Conservation (phyloP, 192 early-diverging fungal genomes). For the Podila epigama region DNA sequence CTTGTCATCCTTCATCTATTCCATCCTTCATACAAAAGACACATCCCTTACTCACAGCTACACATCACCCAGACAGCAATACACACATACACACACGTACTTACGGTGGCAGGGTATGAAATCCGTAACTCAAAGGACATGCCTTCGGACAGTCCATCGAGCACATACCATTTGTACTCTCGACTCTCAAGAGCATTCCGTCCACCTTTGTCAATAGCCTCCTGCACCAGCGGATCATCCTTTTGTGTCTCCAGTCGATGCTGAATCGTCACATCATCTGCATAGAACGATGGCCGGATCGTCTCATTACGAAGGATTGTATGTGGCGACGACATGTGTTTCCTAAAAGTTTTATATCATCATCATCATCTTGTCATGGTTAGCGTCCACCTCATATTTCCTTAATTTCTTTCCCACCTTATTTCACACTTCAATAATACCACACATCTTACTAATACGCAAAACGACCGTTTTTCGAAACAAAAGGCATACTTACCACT, state of each 20-base stretch:
- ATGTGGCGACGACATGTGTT: conserved; percentile 20
- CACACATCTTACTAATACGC: too few relatives aligned
- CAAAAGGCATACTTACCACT: too few relatives aligned
- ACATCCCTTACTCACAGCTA: too few relatives aligned
- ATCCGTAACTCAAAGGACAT: conserved; percentile 46
- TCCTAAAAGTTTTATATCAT: conserved; percentile 4
- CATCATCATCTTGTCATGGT: not conserved
- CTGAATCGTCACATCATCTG: conserved; percentile 6
- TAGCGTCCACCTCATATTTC: not conserved
- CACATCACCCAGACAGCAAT: too few relatives aligned
- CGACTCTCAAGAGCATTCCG: conserved; percentile 17
- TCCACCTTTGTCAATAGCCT: not conserved
- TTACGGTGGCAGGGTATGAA: conserved; percentile 51
- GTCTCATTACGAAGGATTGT: conserved; percentile 20
- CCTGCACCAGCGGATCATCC: not conserved
- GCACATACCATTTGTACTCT: conserved; percentile 47
- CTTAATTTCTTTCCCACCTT: not conserved
- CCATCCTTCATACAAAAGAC: too few relatives aligned
- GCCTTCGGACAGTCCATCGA: conserved; percentile 38
- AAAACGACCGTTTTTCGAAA: too few relatives aligned
- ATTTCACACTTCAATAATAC: too few relatives aligned
- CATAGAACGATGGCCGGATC: conserved; percentile 13
- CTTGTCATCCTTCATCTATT: too few relatives aligned
- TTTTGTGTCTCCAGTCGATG: not conserved
- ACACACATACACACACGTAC: not conserved